Evolutionary conservation across 129 eudicot species (phyloP), one percentile per base, ranked within the genome.

Genomic region (Silybum marianum): DNA sequence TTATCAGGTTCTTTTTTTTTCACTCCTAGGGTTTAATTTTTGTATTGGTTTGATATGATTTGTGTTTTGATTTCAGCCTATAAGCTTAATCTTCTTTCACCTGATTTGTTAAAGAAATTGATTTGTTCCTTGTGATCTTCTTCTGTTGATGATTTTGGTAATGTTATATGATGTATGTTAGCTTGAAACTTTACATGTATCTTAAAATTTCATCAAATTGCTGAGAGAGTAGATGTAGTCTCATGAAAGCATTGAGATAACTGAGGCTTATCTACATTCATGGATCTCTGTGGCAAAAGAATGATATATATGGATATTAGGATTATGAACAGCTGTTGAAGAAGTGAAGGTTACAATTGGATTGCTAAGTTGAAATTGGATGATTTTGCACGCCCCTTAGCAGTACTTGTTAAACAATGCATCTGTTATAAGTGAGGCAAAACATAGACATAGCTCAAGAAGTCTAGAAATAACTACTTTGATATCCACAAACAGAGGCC

Each of bases 1-100:
- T 93, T 39, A 93, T 93, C 84, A 93, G 97, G 97, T 92, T 73
- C 38, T 23, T 22, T 80, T 76, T 4, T 81, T 6, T 11, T 28
- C 30, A 0, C 22, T 62, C 21, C 23, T 25, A 74, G 73, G 84
- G 74, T 66, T 67, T 81, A 46, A 7, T 62, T 26, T 58, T 25
- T 13, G 13, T 39, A 7, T 40, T 9, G 39, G 65, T 65, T 54
- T 74, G 69, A 74, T 51, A 25, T 63, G 80, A 60, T 58, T 76
- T 76, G 4, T 32, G 6, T 2, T 32, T 32, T 32, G 24, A 9
- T 38, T 23, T 38, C 8, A 16, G n/a, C 8, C 9, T 54, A 16
- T 54, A 4, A 18, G 60, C 54, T 63, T 67, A 23, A 14, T 22
- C 0, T 23, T 13, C 2, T 23, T 22, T 77, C 25, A 63, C 39